Evolutionary conservation across 331 rosid genomes (phyloP).

Genomic region (Phaseolus coccineus): DNA sequence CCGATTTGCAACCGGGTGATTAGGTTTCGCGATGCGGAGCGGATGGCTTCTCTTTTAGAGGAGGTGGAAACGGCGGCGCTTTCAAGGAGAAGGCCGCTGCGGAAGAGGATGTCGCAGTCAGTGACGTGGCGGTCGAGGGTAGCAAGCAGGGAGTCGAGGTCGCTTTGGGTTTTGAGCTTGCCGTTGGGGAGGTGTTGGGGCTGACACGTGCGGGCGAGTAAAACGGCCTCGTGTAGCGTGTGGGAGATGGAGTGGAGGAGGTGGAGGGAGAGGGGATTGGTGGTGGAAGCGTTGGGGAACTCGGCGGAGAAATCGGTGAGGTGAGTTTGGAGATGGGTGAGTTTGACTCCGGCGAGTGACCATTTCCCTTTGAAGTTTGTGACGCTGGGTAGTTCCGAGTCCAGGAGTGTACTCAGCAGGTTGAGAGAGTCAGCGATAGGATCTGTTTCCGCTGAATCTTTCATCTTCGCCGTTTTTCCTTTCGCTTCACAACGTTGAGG

Average conservation of each 20-base stretch:
- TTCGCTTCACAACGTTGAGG: background rate
- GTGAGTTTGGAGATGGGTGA: constrained; percentile 68
- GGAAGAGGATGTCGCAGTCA: constrained; percentile 73
- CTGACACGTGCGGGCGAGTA: constrained; percentile 61
- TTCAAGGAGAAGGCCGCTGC: constrained; percentile 74
- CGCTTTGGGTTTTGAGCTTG: constrained; percentile 90
- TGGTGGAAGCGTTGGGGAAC: constrained; percentile 43
- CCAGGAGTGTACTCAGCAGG: constrained; percentile 52
- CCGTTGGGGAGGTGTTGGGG: constrained; percentile 54
- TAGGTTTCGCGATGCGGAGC: constrained; percentile 73
- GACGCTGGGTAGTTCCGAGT: constrained; percentile 56
- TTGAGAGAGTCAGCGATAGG: constrained; percentile 48
- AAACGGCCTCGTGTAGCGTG: constrained; percentile 63
- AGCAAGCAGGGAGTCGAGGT: constrained; percentile 76
- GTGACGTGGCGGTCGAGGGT: constrained; percentile 65
- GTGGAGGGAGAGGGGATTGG: constrained; percentile 75
- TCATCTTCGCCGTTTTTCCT: constrained; percentile 42
- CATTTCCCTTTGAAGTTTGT: constrained; percentile 77
- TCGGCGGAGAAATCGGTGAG: constrained; percentile 71
- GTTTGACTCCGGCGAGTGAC: constrained; percentile 69
- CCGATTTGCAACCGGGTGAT: constrained; percentile 89
- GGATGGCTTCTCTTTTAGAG: constrained; percentile 63
- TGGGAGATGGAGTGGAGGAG: constrained; percentile 62
- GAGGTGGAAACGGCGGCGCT: constrained; percentile 47
- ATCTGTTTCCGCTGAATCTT: constrained; percentile 54